Conservation (phyloP, 176 grass and related monocot genomes). For the Dendrocalamus sinicus region DNA sequence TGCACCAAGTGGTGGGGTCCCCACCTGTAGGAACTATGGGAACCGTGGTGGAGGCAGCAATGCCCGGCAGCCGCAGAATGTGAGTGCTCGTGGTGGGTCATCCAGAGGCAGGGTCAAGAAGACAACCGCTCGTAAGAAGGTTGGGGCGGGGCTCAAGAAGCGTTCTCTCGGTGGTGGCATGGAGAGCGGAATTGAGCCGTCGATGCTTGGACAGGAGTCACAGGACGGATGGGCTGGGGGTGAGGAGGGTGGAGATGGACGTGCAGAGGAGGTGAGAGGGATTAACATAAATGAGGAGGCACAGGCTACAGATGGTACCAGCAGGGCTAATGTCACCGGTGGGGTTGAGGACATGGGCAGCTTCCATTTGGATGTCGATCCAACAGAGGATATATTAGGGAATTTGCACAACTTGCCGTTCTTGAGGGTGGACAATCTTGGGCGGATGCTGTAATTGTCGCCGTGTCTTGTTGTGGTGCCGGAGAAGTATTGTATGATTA, state of each 20-base stretch:
- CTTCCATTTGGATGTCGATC: constrained; percentile 80
- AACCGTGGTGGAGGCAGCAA: constrained; percentile 35
- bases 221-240: constrained; percentile 40
- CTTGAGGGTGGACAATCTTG: constrained; percentile 67
- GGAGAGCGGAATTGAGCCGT: constrained; percentile 53
- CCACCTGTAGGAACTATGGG: constrained; percentile 24
- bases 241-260: constrained; percentile 36
- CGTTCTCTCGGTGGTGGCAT: constrained; percentile 45
- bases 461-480: not conserved
- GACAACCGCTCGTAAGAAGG: constrained; percentile 72
- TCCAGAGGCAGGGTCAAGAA: constrained; percentile 66
- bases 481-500: constrained; percentile 42
- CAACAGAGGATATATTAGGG: constrained; percentile 69
- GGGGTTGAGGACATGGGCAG: constrained; percentile 53
- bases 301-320: constrained; percentile 59
- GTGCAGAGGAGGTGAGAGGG: constrained; percentile 54
- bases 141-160: constrained; percentile 40
- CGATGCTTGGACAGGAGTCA: constrained; percentile 35
- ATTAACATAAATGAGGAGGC: constrained; percentile 91
- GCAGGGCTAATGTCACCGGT: constrained; percentile 32
- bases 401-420: constrained; percentile 70
- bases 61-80: constrained; percentile 29
- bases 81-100: constrained; percentile 36
- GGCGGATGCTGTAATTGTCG: constrained; percentile 42
- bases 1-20: not conserved